A percentile compares a stretch with the other conserved stretches of the same genome.
These are phyloP conservation scores for Claviceps pusilla DNA, from an alignment of 2,329 filamentous ascomycete species.

Conservation along the genomic window DNA sequence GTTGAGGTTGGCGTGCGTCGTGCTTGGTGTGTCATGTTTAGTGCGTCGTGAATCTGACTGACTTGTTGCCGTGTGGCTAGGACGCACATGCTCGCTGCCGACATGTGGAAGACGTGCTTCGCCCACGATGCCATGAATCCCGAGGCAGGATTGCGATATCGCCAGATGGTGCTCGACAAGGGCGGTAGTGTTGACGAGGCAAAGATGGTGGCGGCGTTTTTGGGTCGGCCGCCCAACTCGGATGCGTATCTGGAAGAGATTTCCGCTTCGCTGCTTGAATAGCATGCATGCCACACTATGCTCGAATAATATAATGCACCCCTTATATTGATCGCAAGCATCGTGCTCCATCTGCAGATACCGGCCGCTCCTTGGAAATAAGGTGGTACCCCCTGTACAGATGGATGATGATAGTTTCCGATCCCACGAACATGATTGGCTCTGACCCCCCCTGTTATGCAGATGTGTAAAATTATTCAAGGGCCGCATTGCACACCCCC, in stretches of 20 bases:
- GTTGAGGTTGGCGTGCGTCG: neutral
- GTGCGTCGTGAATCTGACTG: neutral
- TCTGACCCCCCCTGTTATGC: too few relatives aligned
- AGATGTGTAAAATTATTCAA: too few relatives aligned
- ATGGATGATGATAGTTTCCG: too few relatives aligned
- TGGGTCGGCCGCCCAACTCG: neutral
- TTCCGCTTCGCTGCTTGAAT: neutral
- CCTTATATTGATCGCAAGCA: too few relatives aligned
- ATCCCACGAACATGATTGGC: too few relatives aligned
- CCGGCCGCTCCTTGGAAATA: too few relatives aligned
- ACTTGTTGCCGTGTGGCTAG: neutral
- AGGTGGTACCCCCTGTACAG: too few relatives aligned
- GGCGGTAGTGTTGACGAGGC: neutral
- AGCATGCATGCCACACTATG: too few relatives aligned
- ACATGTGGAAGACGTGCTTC: constrained; percentile 2
- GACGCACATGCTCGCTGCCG: neutral
- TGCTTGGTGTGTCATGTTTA: neutral
- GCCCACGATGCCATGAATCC: neutral
- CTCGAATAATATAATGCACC: too few relatives aligned
- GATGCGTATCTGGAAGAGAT: neutral
- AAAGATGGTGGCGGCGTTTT: neutral
- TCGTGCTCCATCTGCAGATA: too few relatives aligned
- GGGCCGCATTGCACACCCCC: too few relatives aligned
- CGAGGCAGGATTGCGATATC: neutral
- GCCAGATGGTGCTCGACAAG: neutral